These are phyloP conservation scores for Hirsutella rhossiliensis DNA, from an alignment of 2,329 filamentous ascomycete species.

Conservation along the genomic window DNA sequence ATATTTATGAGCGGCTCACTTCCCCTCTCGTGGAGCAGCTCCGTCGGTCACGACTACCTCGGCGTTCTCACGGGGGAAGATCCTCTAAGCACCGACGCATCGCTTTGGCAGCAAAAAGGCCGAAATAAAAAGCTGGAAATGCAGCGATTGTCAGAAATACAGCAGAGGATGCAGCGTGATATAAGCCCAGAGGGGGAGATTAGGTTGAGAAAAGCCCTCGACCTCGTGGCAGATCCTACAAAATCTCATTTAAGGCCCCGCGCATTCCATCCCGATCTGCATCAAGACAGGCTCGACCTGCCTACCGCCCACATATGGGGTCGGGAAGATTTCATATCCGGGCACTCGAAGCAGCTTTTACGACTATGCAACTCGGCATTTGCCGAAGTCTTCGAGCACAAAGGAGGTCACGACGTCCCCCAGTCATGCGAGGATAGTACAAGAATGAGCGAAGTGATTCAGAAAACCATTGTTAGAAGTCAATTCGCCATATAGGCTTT, in stretches of 20 bases:
- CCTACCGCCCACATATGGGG: conserved; percentile 1
- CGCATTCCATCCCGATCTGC: not conserved
- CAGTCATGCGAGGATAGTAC: not conserved
- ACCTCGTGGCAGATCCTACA: not conserved
- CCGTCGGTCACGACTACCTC: not conserved
- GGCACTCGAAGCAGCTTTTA: not conserved
- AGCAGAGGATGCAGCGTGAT: not conserved
- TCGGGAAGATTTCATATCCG: not conserved
- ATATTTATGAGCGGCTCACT: not conserved
- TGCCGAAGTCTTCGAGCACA: not conserved
- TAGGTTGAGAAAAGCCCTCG: not conserved
- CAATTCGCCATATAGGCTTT: not conserved
- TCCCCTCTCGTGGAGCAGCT: not conserved
- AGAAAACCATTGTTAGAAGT: not conserved
- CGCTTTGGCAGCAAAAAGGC: not conserved
- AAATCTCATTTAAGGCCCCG: not conserved
- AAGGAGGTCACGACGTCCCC: conserved; percentile 1
- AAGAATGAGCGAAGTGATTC: not conserved
- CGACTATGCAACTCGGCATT: not conserved
- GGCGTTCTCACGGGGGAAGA: not conserved
- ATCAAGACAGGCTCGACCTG: not conserved
- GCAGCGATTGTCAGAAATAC: not conserved
- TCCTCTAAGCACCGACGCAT: not conserved
- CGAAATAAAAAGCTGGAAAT: not conserved
- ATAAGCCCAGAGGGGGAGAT: not conserved